Base-by-base conservation (phyloP, 495 filamentous ascomycete species). In the Penicillium roqueforti region DNA sequence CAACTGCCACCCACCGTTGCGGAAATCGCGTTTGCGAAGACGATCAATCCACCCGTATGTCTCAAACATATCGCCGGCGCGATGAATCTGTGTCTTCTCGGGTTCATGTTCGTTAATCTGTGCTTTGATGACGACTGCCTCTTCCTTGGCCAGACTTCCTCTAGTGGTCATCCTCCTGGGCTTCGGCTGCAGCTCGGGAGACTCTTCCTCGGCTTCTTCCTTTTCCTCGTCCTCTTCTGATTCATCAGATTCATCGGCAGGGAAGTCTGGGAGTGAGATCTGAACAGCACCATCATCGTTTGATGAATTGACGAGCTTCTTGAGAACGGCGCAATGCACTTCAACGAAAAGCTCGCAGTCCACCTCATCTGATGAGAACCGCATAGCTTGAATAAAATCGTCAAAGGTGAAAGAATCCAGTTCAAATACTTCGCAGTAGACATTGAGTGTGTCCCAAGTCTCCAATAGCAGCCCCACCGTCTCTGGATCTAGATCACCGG, bases 361-460 rank as follows among this genome's bases (percentile, higher is more conserved):
- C 2, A 84, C 75, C 26, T 91, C 88, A 9, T 87, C 82, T 0
- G 84, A 89, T 0, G 84, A 80, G 51, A 93, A 87, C 44, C 85
- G 79, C 77, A 98, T 83, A 4, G 92, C 87, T 62, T 97, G 89
- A 18, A 96, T 71, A 62, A 89, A 97, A 70, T 98, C 95, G 64
- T 98, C 93, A 61, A 98, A 92, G 0, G 92, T 97, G 63, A 97
- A 98, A 0, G 92, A 97, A 66, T 98, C 93, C 20, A 98, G 78
- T 57, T 88, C 82, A 60, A 90, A 95, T 9, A 96, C 86, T 63
- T 96, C 88, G 60, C 90, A 95, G 63, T 95, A 96, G 29, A 97
- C 92, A 62, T 96, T 97, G 22, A 98, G 78, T 6, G 92, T 96
- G 55, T 95, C 87, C 95, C 95, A 98, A 0, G 86, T 89, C 68